Percentiles rank a stretch among this genome's conserved stretches.
Conservation (phyloP, 805 yeast genomes). For the Barnettozyma sucrosica region DNA sequence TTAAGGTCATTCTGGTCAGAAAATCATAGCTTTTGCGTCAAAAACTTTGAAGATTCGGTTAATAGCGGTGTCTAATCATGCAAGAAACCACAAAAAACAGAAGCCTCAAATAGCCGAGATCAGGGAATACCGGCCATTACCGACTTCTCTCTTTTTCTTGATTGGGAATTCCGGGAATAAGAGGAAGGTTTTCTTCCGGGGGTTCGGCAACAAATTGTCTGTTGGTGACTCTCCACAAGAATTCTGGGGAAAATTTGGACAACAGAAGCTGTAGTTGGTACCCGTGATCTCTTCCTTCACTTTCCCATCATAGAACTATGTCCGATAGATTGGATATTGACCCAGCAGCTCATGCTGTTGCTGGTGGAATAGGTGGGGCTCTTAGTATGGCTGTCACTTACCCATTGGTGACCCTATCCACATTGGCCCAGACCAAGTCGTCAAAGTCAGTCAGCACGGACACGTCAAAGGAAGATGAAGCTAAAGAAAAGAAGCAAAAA, state of each 20-base stretch:
- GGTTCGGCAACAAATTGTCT: neutral
- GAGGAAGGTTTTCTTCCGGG: neutral
- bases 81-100: neutral
- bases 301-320: slow-evolving; percentile 11
- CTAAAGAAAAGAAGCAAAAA: slow-evolving; percentile 17
- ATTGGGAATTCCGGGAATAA: neutral
- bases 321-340: slow-evolving; percentile 23
- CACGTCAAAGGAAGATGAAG: slow-evolving; percentile 1
- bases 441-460: slow-evolving; percentile 19
- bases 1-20: slow-evolving; percentile 2
- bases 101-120: neutral
- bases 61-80: slow-evolving; percentile 1
- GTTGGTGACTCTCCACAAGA: neutral
- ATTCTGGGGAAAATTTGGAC: neutral
- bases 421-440: slow-evolving; percentile 75
- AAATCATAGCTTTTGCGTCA: slow-evolving; percentile 9
- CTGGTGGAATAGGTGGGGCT: slow-evolving; percentile 94
- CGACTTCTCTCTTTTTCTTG: neutral
- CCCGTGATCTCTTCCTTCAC: no score
- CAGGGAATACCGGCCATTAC: neutral
- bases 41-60: slow-evolving; percentile 3
- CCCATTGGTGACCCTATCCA: slow-evolving; percentile 81
- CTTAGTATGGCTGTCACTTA: slow-evolving; percentile 82
- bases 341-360: slow-evolving; percentile 71
- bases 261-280: no score